These are phyloP conservation scores for Cyanodermella asteris DNA, from an alignment of 2,329 filamentous ascomycete genomes.

Conservation along the genomic window DNA sequence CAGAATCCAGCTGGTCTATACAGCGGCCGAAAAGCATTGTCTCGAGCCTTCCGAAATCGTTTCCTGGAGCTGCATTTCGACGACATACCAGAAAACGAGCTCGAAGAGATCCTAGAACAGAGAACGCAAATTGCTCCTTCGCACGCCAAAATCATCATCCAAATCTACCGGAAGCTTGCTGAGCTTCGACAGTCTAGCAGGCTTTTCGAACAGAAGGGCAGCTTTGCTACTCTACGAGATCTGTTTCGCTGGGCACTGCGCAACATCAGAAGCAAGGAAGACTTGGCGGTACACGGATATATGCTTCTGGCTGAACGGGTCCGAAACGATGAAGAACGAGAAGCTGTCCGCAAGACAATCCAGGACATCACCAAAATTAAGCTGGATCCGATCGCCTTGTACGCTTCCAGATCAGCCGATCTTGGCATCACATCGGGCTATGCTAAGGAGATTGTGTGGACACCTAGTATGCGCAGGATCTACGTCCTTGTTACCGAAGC, in stretches of 20 bases:
- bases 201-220: slow-evolving; percentile 90
- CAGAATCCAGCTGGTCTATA: slow-evolving; percentile 94
- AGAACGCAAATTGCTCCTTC: slow-evolving; percentile 76
- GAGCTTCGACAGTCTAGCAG: slow-evolving; percentile 72
- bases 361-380: slow-evolving; percentile 75
- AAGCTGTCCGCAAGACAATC: slow-evolving; percentile 67
- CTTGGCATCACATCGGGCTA: too few relatives aligned
- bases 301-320: slow-evolving; percentile 93
- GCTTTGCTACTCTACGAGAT: slow-evolving; percentile 88
- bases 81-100: slow-evolving; percentile 85
- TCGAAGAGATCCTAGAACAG: slow-evolving; percentile 77
- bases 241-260: slow-evolving; percentile 87
- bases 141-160: slow-evolving; percentile 76
- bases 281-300: slow-evolving; percentile 79
- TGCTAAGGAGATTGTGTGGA: slow-evolving; percentile 64
- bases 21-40: slow-evolving; percentile 80
- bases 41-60: slow-evolving; percentile 83
- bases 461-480: slow-evolving; percentile 73
- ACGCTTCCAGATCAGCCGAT: too few relatives aligned
- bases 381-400: slow-evolving; percentile 53
- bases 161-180: slow-evolving; percentile 83
- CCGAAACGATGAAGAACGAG: slow-evolving; percentile 67
- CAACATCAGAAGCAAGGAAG: slow-evolving; percentile 62
- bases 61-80: slow-evolving; percentile 96
- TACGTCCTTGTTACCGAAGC: slow-evolving; percentile 79